Evolutionary conservation across 805 yeast genomes (phyloP).

Genomic region (Suhomyces canberraensis): DNA sequence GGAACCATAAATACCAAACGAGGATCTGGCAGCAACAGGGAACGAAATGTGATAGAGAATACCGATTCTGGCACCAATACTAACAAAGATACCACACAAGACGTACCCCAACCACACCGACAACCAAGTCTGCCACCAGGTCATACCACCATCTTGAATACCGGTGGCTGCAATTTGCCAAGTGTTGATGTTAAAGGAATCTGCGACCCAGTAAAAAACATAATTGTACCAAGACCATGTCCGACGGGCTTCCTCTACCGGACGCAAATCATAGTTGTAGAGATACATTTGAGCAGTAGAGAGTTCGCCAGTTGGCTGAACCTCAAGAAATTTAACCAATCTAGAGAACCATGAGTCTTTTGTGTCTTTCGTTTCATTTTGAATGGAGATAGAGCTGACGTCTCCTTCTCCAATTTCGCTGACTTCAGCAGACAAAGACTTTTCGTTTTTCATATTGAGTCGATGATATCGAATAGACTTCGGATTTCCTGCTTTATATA

Average conservation of each 20-base stretch:
- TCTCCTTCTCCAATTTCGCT: conserved; percentile 15
- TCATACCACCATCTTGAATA: conserved; percentile 62
- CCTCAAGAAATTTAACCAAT: conserved; percentile 22
- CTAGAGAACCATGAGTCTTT: conserved; percentile 18
- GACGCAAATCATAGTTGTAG: conserved; percentile 71
- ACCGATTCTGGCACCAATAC: conserved; percentile 74
- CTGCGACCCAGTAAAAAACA: conserved; percentile 83
- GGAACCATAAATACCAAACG: conserved; percentile 85
- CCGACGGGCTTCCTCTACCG: conserved; percentile 71
- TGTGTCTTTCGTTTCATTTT: conserved; percentile 20
- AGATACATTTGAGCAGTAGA: conserved; percentile 62
- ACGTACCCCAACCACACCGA: conserved; percentile 84
- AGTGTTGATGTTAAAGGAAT: conserved; percentile 84
- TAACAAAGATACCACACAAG: conserved; percentile 66
- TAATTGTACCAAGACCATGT: conserved; percentile 85
- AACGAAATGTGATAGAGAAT: conserved; percentile 77
- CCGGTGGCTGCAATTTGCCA: conserved; percentile 93
- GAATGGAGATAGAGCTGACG: conserved; percentile 1
- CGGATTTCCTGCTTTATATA: neutral
- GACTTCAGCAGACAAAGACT: neutral
- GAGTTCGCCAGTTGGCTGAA: conserved; percentile 40
- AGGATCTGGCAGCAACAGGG: conserved; percentile 77
- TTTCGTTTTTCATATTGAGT: neutral
- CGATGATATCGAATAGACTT: neutral
- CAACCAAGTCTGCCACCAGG: conserved; percentile 92